Evolutionary conservation across 2,329 filamentous ascomycete species (phyloP).

Genomic region (Colletotrichum spaethianum): DNA sequence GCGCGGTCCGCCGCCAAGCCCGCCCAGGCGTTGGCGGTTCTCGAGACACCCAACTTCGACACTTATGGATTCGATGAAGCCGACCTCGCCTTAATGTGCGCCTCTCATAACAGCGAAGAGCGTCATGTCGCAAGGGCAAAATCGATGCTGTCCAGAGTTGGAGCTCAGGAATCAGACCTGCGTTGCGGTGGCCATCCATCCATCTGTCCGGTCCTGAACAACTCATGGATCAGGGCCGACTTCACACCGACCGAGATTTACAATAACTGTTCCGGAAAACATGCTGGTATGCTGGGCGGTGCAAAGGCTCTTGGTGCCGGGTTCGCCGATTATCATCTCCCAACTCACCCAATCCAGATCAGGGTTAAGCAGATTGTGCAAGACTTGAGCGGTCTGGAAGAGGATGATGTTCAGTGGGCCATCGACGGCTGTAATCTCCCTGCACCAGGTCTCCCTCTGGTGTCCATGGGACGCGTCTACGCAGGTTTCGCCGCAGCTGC

Average conservation of each 20-base stretch:
- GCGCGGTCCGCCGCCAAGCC: conserved; percentile 63
- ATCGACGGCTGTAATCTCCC: conserved; percentile 64
- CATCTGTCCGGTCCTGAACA: conserved; percentile 53
- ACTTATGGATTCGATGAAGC: conserved; percentile 53
- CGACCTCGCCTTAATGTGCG: conserved; percentile 63
- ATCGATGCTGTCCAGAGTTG: conserved; percentile 54
- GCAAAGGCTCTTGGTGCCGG: conserved; percentile 53
- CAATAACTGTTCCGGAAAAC: conserved; percentile 65
- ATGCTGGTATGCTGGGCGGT: conserved; percentile 62
- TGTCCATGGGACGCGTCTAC: conserved; percentile 52
- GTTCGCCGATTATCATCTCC: conserved; percentile 53
- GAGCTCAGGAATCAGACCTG: conserved; percentile 53
- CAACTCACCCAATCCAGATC: conserved; percentile 55
- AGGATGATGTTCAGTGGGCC: conserved; percentile 55
- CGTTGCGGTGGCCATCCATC: conserved; percentile 59
- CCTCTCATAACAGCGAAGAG: conserved; percentile 61
- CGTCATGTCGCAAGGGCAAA: conserved; percentile 55
- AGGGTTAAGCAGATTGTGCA: conserved; percentile 54
- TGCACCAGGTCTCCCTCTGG: conserved; percentile 58
- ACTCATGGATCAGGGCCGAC: conserved; percentile 55
- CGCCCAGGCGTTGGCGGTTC: conserved; percentile 59
- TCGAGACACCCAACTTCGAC: conserved; percentile 57
- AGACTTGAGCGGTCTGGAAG: conserved; percentile 50
- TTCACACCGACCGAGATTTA: conserved; percentile 55
- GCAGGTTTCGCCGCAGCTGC: conserved; percentile 54